A percentile compares a stretch with the other conserved stretches of the same genome.
Conservation (phyloP, 352 stramenopile species). For the Globisporangium barbulae region DNA sequence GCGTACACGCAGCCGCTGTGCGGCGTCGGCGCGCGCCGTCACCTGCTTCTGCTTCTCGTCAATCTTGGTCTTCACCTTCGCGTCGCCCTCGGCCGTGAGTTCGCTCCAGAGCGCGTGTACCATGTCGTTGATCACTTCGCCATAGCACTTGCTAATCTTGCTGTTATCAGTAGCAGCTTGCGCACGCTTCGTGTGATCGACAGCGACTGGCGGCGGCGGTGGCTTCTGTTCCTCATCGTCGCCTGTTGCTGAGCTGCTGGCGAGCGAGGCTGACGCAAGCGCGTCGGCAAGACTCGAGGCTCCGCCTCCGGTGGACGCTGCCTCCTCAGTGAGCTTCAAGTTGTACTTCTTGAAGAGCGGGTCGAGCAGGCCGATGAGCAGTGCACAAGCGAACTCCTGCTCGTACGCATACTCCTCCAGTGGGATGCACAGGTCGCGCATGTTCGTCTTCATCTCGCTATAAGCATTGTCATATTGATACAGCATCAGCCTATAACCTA, state of each 20-base stretch:
- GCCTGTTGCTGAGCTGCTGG: background rate
- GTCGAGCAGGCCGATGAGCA: slow-evolving; percentile 72
- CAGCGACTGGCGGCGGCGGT: background rate
- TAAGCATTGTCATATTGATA: background rate
- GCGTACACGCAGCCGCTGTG: slow-evolving; percentile 51
- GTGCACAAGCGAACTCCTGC: slow-evolving; percentile 68
- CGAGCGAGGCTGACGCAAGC: slow-evolving; percentile 2
- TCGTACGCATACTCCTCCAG: slow-evolving; percentile 83
- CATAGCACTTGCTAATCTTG: slow-evolving; percentile 43
- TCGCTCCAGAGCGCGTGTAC: slow-evolving; percentile 65
- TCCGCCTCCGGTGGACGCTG: background rate
- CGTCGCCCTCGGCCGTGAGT: slow-evolving; percentile 51
- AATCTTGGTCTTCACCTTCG: slow-evolving; percentile 64
- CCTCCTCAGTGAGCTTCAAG: slow-evolving; percentile 35
- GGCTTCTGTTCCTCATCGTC: slow-evolving; percentile 1
- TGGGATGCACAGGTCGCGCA: slow-evolving; percentile 79
- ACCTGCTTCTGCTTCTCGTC: slow-evolving; percentile 81
- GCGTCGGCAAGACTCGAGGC: slow-evolving; percentile 8
- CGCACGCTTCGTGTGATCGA: background rate
- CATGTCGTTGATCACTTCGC: slow-evolving; percentile 66
- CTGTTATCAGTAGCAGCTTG: background rate
- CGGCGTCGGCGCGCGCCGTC: slow-evolving; percentile 47
- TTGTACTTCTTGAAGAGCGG: slow-evolving; percentile 64
- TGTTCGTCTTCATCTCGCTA: slow-evolving; percentile 85
- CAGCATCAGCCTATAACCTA: background rate